Evolutionary conservation across 2,329 filamentous ascomycete species (phyloP).

Genomic region (Colletotrichum viniferum): DNA sequence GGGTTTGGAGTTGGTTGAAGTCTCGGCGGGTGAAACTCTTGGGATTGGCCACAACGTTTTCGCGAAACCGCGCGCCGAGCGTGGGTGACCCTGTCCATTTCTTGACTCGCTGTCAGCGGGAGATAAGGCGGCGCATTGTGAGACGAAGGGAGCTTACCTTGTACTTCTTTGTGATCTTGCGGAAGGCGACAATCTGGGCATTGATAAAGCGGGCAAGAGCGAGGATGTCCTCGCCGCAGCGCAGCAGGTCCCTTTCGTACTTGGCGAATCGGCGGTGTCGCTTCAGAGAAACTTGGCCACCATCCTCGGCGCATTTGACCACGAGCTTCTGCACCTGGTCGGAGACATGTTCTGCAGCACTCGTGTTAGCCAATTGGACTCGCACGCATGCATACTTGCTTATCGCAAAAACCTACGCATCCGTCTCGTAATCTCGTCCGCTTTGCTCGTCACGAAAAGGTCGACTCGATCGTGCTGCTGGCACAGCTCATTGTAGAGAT

Average conservation of each 20-base stretch:
- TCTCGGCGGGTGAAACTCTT: slow-evolving; percentile 76
- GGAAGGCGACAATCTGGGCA: slow-evolving; percentile 77
- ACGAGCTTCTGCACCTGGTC: slow-evolving; percentile 52
- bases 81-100: slow-evolving; percentile 81
- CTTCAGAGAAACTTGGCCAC: slow-evolving; percentile 43
- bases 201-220: slow-evolving; percentile 73
- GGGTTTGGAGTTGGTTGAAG: slow-evolving; percentile 55
- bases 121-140: not conserved
- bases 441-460: slow-evolving; percentile 80
- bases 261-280: slow-evolving; percentile 57
- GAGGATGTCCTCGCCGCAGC: slow-evolving; percentile 73
- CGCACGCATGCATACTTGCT: not conserved
- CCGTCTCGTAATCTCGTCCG: slow-evolving; percentile 75
- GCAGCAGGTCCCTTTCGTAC: slow-evolving; percentile 55
- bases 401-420: slow-evolving; percentile 50
- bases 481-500: slow-evolving; percentile 73
- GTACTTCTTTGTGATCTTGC: slow-evolving; percentile 87
- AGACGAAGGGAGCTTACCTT: slow-evolving; percentile 47
- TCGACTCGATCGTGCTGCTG: slow-evolving; percentile 78
- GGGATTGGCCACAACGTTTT: slow-evolving; percentile 66
- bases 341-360: slow-evolving; percentile 50
- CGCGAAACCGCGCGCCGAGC: slow-evolving; percentile 68
- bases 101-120: slow-evolving; percentile 38
- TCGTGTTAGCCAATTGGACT: not conserved
- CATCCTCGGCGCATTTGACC: slow-evolving; percentile 43